phyloP scores from a whole-genome alignment of 805 yeast genomes.

The Saccharomycopsis schoenii region DNA sequence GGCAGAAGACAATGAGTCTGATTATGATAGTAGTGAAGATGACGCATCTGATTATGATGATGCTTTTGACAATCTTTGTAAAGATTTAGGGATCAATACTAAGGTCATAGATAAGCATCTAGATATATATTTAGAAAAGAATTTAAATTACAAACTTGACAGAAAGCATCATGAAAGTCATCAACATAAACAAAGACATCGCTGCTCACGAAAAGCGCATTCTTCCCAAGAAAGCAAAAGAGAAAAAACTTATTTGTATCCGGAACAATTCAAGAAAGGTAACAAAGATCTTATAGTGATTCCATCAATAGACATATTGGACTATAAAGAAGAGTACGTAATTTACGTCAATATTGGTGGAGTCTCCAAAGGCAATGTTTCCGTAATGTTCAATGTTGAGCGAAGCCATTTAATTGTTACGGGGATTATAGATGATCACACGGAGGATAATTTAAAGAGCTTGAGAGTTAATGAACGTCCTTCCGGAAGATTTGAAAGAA shows the following conservation, averaged over 20 bases:
- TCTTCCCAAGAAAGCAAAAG: neutral
- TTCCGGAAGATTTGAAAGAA: constrained; percentile 16
- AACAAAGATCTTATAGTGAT: constrained; percentile 8
- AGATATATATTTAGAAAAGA: neutral
- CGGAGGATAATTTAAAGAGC: constrained; percentile 1
- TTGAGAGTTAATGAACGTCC: constrained; percentile 17
- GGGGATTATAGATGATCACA: constrained; percentile 10
- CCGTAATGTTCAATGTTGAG: constrained; percentile 15
- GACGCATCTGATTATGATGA: constrained; percentile 3
- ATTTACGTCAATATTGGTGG: constrained; percentile 21
- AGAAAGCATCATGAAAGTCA: neutral
- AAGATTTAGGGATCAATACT: neutral
- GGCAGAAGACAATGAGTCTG: neutral
- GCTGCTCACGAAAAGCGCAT: neutral
- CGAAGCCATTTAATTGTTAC: constrained; percentile 6
- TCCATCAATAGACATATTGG: constrained; percentile 28
- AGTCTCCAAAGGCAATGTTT: constrained; percentile 10
- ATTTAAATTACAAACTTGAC: neutral
- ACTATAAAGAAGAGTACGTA: constrained; percentile 30
- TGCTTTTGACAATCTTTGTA: constrained; percentile 2
- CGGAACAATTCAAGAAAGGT: neutral
- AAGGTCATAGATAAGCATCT: constrained; percentile 1
- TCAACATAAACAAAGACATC: neutral
- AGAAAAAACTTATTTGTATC: neutral
- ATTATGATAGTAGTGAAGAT: neutral